Conservation (phyloP, 2,329 filamentous ascomycete species). For the Botryosphaeria dothidea region DNA sequence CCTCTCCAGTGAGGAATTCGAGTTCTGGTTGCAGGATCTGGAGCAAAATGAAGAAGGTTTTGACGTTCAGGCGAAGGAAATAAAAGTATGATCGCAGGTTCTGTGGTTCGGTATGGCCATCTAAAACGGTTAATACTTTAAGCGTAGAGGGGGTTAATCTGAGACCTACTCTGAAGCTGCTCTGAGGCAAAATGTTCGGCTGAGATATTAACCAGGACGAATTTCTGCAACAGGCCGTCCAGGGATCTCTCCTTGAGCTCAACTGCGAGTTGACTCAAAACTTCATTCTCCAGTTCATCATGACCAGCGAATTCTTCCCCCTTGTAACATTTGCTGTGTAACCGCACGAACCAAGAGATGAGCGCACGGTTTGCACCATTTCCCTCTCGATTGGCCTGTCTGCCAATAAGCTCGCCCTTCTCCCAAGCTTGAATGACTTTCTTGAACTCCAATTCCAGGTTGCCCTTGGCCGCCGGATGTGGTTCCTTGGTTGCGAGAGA, state of each 20-base stretch:
- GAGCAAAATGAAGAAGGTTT: constrained; percentile 72
- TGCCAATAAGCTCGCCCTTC: constrained; percentile 52
- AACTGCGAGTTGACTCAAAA: constrained; percentile 74
- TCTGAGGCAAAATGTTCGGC: constrained; percentile 72
- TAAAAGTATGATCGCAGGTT: constrained; percentile 50
- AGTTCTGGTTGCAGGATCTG: constrained; percentile 71
- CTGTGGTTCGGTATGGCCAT: constrained; percentile 13
- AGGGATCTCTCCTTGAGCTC: constrained; percentile 69
- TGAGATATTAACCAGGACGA: constrained; percentile 82
- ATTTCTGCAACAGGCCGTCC: constrained; percentile 69
- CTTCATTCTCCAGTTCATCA: constrained; percentile 80
- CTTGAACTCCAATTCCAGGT: constrained; percentile 78
- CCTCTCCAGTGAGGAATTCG: constrained; percentile 53
- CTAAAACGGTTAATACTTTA: not conserved
- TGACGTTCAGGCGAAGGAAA: constrained; percentile 75
- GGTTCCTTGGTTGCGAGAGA: constrained; percentile 74
- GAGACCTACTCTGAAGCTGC: constrained; percentile 57
- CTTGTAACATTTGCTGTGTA: constrained; percentile 82
- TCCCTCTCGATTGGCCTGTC: constrained; percentile 36
- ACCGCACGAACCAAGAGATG: constrained; percentile 77
- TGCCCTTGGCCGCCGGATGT: constrained; percentile 71
- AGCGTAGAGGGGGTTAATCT: not conserved
- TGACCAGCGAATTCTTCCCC: constrained; percentile 74
- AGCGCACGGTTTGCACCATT: constrained; percentile 65
- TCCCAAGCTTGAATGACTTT: constrained; percentile 61